These are phyloP conservation scores for Cenchrus fungigraminus DNA, from an alignment of 176 grass and related monocot species.

Conservation along the genomic window DNA sequence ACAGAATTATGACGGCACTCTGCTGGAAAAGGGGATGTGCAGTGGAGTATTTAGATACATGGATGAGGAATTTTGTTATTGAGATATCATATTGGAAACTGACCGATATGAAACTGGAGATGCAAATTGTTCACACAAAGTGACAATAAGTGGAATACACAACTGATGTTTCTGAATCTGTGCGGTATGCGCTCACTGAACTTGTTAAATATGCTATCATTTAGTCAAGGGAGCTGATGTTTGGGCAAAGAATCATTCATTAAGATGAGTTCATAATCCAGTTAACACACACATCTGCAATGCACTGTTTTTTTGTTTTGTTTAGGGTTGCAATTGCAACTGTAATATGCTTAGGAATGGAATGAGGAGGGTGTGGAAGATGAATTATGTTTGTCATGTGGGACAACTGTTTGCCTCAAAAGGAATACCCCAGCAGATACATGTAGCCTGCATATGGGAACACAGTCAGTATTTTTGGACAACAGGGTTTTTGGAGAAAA, in stretches of 20 bases:
- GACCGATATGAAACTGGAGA: background rate
- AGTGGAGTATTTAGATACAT: background rate
- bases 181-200: background rate
- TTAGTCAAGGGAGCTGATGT: background rate
- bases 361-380: background rate
- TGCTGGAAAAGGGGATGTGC: background rate
- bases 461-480: background rate
- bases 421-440: background rate
- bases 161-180: background rate
- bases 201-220: background rate
- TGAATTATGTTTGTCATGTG: slow-evolving; percentile 15
- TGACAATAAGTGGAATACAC: background rate
- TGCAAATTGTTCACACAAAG: slow-evolving; percentile 2
- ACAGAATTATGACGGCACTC: background rate
- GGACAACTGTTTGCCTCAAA: background rate
- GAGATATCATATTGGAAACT: background rate
- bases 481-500: background rate
- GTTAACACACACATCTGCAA: slow-evolving; percentile 5
- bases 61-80: background rate
- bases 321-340: background rate
- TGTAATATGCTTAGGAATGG: background rate
- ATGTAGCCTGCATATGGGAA: background rate
- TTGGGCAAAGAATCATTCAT: background rate
- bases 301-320: background rate
- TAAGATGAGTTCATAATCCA: background rate